Conservation (phyloP, 1,284 basidiomycete species). For the Malassezia japonica region DNA sequence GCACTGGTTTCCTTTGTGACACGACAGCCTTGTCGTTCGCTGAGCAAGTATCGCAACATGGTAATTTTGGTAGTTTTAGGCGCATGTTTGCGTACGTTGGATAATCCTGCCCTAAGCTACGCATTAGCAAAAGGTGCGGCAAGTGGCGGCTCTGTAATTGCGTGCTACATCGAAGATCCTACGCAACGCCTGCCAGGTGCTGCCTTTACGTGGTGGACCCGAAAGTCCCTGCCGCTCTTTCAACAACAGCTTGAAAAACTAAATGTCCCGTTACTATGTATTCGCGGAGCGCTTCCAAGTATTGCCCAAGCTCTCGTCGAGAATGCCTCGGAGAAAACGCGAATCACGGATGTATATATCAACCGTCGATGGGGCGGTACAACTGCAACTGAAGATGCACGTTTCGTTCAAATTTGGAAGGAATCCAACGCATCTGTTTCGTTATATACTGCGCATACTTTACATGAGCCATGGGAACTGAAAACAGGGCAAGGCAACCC, state of each 20-base stretch:
- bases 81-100: constrained; percentile 2
- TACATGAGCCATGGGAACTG: constrained; percentile 13
- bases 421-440: neutral
- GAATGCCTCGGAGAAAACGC: neutral
- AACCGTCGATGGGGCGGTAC: constrained; percentile 14
- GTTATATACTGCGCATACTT: constrained; percentile 2
- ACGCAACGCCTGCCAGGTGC: constrained; percentile 12
- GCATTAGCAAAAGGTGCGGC: neutral
- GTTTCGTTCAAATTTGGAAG: neutral
- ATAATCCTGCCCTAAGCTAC: constrained; percentile 9
- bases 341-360: neutral
- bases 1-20: too few species aligned
- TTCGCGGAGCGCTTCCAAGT: constrained; percentile 3
- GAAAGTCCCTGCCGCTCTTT: constrained; percentile 8
- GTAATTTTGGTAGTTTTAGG: constrained; percentile 3
- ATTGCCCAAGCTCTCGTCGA: neutral
- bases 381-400: constrained; percentile 2
- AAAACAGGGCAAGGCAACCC: constrained; percentile 9
- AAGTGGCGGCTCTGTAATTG: neutral
- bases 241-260: constrained; percentile 2
- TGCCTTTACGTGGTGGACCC: constrained; percentile 14
- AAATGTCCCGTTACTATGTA: constrained; percentile 6
- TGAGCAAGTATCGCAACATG: too few species aligned
- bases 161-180: constrained; percentile 10
- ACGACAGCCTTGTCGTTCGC: too few species aligned